phyloP scores from a whole-genome alignment of 805 yeast species.

The Candida pseudoglaebosa region DNA sequence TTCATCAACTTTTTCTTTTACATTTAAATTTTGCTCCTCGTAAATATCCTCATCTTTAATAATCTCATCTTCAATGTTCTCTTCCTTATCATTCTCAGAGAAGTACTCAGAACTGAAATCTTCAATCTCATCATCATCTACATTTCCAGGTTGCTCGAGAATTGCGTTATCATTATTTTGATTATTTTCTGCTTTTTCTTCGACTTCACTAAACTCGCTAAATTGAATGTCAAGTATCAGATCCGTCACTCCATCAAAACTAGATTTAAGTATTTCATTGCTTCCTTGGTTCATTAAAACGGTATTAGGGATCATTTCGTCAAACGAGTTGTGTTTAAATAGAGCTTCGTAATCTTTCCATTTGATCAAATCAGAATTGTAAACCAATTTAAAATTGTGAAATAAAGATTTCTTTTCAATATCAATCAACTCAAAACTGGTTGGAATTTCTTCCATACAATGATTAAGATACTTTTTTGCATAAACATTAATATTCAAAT shows the following conservation, averaged over 20 bases:
- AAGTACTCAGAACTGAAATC: background rate
- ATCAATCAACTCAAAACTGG: slow-evolving; percentile 26
- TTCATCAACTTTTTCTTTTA: slow-evolving; percentile 5
- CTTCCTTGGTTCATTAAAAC: background rate
- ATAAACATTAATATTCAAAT: slow-evolving; percentile 5
- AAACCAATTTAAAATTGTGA: slow-evolving; percentile 14
- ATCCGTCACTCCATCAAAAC: background rate
- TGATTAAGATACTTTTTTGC: slow-evolving; percentile 4
- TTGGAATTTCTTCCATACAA: slow-evolving; percentile 15
- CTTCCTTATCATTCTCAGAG: background rate
- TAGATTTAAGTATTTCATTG: background rate
- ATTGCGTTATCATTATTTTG: background rate
- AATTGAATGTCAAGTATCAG: slow-evolving; percentile 4
- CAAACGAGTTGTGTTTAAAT: slow-evolving; percentile 9
- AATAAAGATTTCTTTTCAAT: slow-evolving; percentile 14
- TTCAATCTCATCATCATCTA: background rate
- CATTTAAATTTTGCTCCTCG: slow-evolving; percentile 1
- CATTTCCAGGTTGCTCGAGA: background rate
- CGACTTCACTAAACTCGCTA: slow-evolving; percentile 4
- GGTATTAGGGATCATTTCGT: background rate
- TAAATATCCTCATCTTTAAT: slow-evolving; percentile 2
- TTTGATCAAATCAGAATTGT: slow-evolving; percentile 17
- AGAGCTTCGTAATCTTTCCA: slow-evolving; percentile 18
- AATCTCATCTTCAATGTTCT: background rate
- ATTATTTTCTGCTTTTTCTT: background rate